Evolutionary conservation across 768 basidiomycete genomes (phyloP).

Genomic region (Strobilomyces confusus): DNA sequence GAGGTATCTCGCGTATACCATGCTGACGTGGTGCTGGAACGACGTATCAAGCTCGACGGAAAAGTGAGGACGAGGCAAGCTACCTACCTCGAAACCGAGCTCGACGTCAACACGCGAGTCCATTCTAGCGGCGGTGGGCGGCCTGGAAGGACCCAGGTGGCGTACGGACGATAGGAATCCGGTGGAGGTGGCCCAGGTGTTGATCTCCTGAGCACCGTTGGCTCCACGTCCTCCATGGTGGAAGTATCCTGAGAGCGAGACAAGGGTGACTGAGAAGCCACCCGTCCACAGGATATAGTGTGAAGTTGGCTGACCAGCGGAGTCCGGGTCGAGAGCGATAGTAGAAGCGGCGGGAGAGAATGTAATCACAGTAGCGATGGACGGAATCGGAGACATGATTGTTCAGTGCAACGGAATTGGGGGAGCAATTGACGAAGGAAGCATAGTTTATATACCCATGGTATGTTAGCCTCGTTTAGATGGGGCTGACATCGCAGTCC

Average conservation of each 20-base stretch:
- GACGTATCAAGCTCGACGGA: neutral
- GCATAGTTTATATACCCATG: constrained; percentile 4
- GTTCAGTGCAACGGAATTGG: neutral
- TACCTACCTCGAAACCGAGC: constrained; percentile 10
- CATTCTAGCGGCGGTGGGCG: neutral
- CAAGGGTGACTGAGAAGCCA: constrained; percentile 6
- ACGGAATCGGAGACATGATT: constrained; percentile 16
- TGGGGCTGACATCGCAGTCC: neutral
- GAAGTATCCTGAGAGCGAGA: constrained; percentile 16
- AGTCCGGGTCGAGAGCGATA: neutral
- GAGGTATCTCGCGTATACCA: constrained; percentile 22
- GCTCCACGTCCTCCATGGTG: constrained; percentile 2
- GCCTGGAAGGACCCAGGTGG: neutral
- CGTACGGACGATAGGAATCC: constrained; percentile 8
- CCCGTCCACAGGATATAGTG: constrained; percentile 9
- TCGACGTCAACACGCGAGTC: constrained; percentile 9
- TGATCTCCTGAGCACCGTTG: neutral
- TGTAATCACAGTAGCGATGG: constrained; percentile 8
- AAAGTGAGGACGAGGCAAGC: neutral
- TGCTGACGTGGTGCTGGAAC: constrained; percentile 13
- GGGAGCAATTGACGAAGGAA: neutral
- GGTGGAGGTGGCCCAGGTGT: constrained; percentile 5
- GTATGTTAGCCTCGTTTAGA: neutral
- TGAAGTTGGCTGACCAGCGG: neutral
- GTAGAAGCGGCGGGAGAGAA: constrained; percentile 4